These are phyloP conservation scores for Mycosphaerelloides madeirae DNA, from an alignment of 2,329 filamentous ascomycete genomes.

Conservation along the genomic window DNA sequence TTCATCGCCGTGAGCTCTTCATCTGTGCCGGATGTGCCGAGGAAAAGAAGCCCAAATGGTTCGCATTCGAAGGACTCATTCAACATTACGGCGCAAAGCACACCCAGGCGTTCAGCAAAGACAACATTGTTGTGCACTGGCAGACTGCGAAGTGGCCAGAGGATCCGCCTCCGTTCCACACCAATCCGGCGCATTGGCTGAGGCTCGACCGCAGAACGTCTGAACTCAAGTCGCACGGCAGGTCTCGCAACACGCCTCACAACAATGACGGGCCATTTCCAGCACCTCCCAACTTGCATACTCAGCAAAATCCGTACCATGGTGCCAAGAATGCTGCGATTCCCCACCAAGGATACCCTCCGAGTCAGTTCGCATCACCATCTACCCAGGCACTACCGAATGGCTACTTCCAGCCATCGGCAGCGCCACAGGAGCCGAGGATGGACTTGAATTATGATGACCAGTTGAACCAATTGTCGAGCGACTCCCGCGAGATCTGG, in stretches of 20 bases:
- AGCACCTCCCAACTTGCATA: constrained; percentile 6
- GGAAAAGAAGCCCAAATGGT: constrained; percentile 60
- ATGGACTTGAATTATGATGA: constrained; percentile 8
- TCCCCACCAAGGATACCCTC: constrained; percentile 1
- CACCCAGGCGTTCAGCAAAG: constrained; percentile 63
- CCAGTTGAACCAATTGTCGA: constrained; percentile 39
- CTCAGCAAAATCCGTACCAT: constrained; percentile 14
- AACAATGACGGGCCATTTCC: constrained; percentile 6
- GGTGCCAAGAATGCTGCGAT: constrained; percentile 7
- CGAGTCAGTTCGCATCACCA: background rate
- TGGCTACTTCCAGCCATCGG: constrained; percentile 2
- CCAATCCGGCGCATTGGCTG: constrained; percentile 41
- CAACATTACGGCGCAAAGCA: constrained; percentile 84
- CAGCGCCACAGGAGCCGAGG: background rate
- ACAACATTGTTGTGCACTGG: constrained; percentile 72
- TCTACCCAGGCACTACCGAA: background rate
- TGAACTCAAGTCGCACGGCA: constrained; percentile 9
- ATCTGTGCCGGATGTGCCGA: constrained; percentile 62
- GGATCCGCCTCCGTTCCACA: constrained; percentile 61
- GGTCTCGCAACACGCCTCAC: constrained; percentile 17
- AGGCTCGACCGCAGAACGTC: constrained; percentile 16
- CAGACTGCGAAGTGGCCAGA: constrained; percentile 72
- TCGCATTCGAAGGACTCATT: constrained; percentile 71
- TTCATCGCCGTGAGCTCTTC: constrained; percentile 66
- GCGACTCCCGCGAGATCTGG: constrained; percentile 59